Conservation (phyloP, 768 basidiomycete species). For the Collybia sordida region DNA sequence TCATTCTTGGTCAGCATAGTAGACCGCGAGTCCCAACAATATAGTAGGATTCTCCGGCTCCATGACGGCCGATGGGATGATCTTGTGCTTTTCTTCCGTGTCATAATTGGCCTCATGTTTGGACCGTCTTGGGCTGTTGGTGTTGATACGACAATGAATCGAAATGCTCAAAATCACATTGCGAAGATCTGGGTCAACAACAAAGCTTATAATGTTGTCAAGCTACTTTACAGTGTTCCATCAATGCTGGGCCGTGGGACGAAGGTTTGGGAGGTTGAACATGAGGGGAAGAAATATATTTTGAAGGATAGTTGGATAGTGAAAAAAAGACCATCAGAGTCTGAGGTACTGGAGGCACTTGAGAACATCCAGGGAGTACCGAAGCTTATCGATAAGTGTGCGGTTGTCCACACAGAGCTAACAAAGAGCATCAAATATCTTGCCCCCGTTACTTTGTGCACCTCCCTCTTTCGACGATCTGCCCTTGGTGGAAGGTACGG, state of each 20-base stretch:
- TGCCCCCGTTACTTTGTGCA: no score
- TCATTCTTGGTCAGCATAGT: no score
- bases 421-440: no score
- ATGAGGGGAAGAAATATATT: neutral
- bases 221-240: neutral
- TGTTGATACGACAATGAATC: neutral
- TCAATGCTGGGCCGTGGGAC: neutral
- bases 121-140: neutral
- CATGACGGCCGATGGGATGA: no score
- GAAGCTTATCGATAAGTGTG: neutral
- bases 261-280: slow-evolving; percentile 1
- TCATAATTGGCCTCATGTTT: neutral
- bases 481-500: no score
- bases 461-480: no score
- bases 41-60: no score
- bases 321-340: neutral
- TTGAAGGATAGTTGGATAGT: slow-evolving; percentile 1
- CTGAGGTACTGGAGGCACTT: neutral
- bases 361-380: neutral
- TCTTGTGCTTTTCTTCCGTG: neutral
- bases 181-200: neutral
- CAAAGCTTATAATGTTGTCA: neutral
- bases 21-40: no score
- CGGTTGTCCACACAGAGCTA: no score
- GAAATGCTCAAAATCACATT: neutral